Evolutionary conservation across 495 filamentous ascomycete species (phyloP), one percentile per base, ranked within the genome.

Genomic region (Cercophora scortea): DNA sequence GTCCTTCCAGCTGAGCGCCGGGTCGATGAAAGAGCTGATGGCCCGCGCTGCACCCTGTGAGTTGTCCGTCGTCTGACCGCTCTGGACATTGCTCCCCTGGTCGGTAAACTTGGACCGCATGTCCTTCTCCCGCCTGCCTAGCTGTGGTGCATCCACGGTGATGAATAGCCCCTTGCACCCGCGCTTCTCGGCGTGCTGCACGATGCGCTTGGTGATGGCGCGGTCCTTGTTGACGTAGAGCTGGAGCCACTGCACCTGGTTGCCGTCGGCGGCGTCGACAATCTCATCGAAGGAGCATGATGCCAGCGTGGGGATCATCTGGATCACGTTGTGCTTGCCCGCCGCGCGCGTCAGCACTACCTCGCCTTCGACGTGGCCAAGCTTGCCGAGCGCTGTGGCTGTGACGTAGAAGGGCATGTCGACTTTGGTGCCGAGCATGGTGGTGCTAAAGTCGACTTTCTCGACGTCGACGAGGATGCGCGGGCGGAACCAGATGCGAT

Each of bases 221-320:
- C 94, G 85, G 74, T 99, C 85, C 66, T 95, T 92, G 79, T 99
- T 99, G 51, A 99, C 93, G 73, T 99, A 99, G 0, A 99, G 79
- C 70, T 99, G 93, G 45, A 99, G 74, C 94, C 94, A 97, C 69
- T 96, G 93, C 1, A 90, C 83, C 64, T 97, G 93, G 51, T 84
- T 85, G 10, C 79, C 87, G 55, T 80, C 72, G 39, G 78, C 79
- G 32, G 91, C 93, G 63, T 96, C 94, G 55, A 92, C 72, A 49
- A 98, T 95, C 69, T 98, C 94, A 71, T 97, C 93, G 62, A 98
- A 97, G 15, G 89, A 89, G 72, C 94, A 97, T 16, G 89, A 95
- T 8, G 94, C 94, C n/a, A 98, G 78, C 7, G 93, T 98, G 2
- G 93, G 93, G 50, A 98, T 97, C 91, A 95, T 95, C 69, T 96